Conservation (phyloP, 73 alveolate genomes). For the Stentor roeselii region DNA sequence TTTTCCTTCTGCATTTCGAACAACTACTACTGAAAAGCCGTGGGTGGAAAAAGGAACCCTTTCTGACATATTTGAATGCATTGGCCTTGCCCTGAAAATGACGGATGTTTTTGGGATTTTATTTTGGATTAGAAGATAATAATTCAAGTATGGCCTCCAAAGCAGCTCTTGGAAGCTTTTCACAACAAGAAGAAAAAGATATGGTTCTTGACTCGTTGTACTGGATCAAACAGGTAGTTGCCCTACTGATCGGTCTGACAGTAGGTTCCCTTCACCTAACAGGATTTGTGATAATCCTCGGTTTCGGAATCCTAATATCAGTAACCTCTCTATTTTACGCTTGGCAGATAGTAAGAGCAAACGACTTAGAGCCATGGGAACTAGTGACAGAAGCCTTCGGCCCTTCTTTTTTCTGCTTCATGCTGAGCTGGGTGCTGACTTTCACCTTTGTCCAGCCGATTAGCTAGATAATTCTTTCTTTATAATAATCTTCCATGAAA, state of each 20-base stretch:
- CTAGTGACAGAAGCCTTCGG: constrained; percentile 19
- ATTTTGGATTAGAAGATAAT: too few species aligned
- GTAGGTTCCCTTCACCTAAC: not conserved
- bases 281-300: not conserved
- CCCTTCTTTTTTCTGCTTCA: constrained; percentile 11
- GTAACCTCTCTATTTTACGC: not conserved
- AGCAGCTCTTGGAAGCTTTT: too few species aligned
- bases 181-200: not conserved
- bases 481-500: too few species aligned
- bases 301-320: not conserved
- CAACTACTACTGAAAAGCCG: constrained; percentile 24
- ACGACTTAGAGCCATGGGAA: constrained; percentile 14
- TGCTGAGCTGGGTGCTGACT: not conserved
- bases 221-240: constrained; percentile 9
- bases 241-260: not conserved
- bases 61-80: too few species aligned
- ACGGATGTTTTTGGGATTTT: too few species aligned
- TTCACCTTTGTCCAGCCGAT: not conserved
- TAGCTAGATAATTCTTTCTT: not conserved
- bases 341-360: not conserved
- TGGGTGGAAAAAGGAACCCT: constrained; percentile 23
- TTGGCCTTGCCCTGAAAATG: too few species aligned
- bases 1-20: constrained; percentile 21
- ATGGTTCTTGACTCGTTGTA: not conserved
- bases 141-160: too few species aligned